Base-by-base conservation (phyloP, 2,329 filamentous ascomycete genomes). In the Akanthomyces lecanii region DNA sequence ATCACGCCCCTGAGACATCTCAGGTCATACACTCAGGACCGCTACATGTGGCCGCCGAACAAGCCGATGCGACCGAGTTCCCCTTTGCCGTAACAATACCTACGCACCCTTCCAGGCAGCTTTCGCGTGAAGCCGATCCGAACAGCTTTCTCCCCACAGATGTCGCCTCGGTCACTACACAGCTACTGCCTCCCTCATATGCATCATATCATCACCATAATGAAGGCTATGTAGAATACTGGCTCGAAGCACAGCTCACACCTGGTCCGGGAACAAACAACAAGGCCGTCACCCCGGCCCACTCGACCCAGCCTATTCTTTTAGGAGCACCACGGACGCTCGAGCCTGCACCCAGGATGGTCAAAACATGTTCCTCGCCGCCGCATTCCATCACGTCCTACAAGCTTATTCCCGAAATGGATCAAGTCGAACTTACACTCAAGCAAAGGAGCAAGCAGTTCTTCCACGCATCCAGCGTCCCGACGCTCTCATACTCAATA, bases 361-460 rank as follows among this genome's bases (percentile, higher is more conserved):
- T 61, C 7, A 30, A 40, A 16, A 36, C 30, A 1, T 28, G 4
- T 3, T 1, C 50, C 1, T 30, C 58, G 10, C 25, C 28, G 11
- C 21, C 23, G 18, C 50, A 53, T 51, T 54, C 58, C 1, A 38
- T 61, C 14, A 53, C 48, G 3, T 53, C 58, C 2, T 61, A 53
- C 38, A 61, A 38, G 18, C 50, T 61, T 5, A 38, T 54, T 12
- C 58, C 48, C 11, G n/a, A 28, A 11, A 53, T 61, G 48, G n/a
- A 61, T 2, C 38, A 54, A 12, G 58, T 51, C 12, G 25, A 45
- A 18, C 50, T 61, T 6, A 47, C 48, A 12, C 45, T 61, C 28
- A 61, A 61, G 12, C 58, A 54, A 38, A 61, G 47, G n/a, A 54
- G 38, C 58, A 61, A 61, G 38, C 58, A 61, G n/a, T 61, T 61